Base-by-base conservation (phyloP, 352 stramenopile genomes). In the Pythium chondricola region DNA sequence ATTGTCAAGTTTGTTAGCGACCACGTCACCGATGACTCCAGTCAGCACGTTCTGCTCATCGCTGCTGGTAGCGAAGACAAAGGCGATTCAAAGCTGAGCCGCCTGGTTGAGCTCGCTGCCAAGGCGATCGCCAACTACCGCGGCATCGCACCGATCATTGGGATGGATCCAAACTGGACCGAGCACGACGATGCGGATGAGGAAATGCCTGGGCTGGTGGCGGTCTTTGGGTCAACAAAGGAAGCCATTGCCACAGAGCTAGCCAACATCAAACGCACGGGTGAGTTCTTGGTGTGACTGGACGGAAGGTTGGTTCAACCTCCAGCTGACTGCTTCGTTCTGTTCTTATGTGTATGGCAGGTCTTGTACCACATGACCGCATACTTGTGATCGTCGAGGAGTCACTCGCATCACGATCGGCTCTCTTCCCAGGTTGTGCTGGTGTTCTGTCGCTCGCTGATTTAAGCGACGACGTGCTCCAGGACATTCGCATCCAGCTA, bases 381-480 rank as follows among this genome's bases (percentile, higher is more conserved):
- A 51, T 44, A 6, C 16, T 58, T 6, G 51, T 61, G 11, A 26
- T 65, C 3, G 46, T 65, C 10, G 50, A 57, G 16, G 41, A 57
- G 7, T 50, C 32, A 17, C n/a, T 60, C n/a, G 11, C 10, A 2
- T 16, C 18, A n/a, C 18, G 22, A 17, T 13, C 22, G n/a, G 16
- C 6, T 14, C 10, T 6, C 13, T 18, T 59, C 2, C 17, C 13
- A 8, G 50, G 49, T 6, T 43, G 43, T 18, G 38, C 33, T 8
- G 49, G 45, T 3, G 39, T 61, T 9, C 38, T 86, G 6, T 89
- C 77, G 18, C 32, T 85, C 10, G 59, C 63, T 2, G 75, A 86
- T 43, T 52, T 75, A 10, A 71, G 56, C 18, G 78, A 90, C 46
- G 39, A 57, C 13, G 63, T 79, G 8, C 52, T 90, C 5, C 71